Conservation (phyloP, 257 asterid genomes). For the Plectranthus barbatus region DNA sequence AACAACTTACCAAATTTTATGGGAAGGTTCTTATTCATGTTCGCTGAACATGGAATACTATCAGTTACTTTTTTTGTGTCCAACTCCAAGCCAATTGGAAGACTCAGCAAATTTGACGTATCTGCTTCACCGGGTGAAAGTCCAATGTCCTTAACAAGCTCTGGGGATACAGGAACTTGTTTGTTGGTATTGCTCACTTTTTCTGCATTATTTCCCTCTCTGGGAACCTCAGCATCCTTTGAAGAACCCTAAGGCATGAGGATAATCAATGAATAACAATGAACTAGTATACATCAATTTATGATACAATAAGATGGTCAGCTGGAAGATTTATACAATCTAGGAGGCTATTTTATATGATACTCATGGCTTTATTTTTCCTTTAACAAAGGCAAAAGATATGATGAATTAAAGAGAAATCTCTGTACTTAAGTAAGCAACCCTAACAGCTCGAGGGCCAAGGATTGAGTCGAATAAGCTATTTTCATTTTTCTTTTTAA, state of each 20-base stretch:
- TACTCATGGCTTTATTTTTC: neutral
- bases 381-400: neutral
- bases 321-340: neutral
- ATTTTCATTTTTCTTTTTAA: neutral
- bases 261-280: conserved; percentile 11
- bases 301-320: neutral
- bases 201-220: conserved; percentile 45
- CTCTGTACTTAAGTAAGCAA: conserved; percentile 5
- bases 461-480: neutral
- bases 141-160: conserved; percentile 37
- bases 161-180: conserved; percentile 44
- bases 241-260: conserved; percentile 48
- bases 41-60: conserved; percentile 29
- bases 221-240: conserved; percentile 61
- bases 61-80: conserved; percentile 42
- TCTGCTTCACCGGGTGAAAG: conserved; percentile 46
- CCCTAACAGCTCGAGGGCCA: neutral
- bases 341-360: neutral
- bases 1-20: conserved; percentile 41
- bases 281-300: neutral
- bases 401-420: neutral
- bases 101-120: conserved; percentile 21
- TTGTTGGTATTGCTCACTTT: conserved; percentile 34
- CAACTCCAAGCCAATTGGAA: conserved; percentile 35
- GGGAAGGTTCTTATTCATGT: conserved; percentile 37